Conservation (phyloP, 176 grass and related monocot genomes). For the Avena eriantha region DNA sequence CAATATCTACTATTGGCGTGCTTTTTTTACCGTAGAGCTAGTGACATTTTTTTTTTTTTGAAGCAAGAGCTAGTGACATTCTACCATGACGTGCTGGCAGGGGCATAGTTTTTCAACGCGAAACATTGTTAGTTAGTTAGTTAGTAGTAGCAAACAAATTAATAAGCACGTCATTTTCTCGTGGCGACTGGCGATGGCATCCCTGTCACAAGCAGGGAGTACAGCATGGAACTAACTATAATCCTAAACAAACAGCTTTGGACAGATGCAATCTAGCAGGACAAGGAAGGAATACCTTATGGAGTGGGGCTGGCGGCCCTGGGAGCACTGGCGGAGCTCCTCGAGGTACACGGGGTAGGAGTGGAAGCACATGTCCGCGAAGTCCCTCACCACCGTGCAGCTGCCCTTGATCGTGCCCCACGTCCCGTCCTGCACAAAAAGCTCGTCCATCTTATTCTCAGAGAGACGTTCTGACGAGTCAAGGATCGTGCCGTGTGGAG, state of each 20-base stretch:
- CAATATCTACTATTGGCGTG: too few species aligned
- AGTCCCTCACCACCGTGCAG: constrained; percentile 93
- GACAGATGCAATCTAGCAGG: constrained; percentile 14
- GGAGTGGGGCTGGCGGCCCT: constrained; percentile 58
- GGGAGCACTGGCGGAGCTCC: constrained; percentile 69
- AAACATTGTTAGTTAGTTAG: not conserved
- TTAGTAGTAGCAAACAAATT: not conserved
- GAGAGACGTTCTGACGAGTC: not conserved
- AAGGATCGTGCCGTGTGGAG: too few species aligned
- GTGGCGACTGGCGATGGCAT: constrained; percentile 40
- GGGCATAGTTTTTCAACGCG: not conserved
- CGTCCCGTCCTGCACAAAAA: constrained; percentile 75
- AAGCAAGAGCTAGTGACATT: not conserved
- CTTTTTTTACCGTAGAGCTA: not conserved
- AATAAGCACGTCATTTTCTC: not conserved
- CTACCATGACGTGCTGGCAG: constrained; percentile 6
- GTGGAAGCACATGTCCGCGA: constrained; percentile 81
- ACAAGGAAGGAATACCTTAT: constrained; percentile 65
- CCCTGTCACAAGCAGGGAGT: constrained; percentile 9
- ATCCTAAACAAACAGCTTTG: constrained; percentile 32
- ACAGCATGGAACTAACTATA: not conserved
- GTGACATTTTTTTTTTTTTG: too few species aligned
- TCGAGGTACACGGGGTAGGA: constrained; percentile 76
- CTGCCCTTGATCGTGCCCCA: constrained; percentile 95
- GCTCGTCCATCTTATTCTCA: constrained; percentile 1